phyloP scores from a whole-genome alignment of 208 protist genomes.

The Acanthamoeba rhysodes region DNA sequence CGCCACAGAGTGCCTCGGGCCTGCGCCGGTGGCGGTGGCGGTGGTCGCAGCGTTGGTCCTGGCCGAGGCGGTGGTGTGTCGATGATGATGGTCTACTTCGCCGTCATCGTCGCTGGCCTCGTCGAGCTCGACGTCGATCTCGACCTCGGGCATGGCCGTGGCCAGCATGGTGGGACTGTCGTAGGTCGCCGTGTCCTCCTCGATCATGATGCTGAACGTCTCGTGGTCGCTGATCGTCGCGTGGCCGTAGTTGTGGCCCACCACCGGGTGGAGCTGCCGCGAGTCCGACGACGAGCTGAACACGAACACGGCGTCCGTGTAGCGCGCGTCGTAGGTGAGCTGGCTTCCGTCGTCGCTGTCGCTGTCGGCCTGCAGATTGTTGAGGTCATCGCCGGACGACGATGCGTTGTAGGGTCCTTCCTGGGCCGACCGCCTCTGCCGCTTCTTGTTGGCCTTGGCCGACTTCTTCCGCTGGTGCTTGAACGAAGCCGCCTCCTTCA shows the following conservation, averaged over 20 bases:
- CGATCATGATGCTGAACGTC: constrained; percentile 40
- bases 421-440: not conserved
- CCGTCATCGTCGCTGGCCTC: not conserved
- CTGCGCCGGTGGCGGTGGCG: too few species aligned
- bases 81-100: not conserved
- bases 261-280: not conserved
- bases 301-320: not conserved
- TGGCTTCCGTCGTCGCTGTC: not conserved
- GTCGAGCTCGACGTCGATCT: constrained; percentile 5
- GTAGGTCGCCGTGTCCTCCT: constrained; percentile 19
- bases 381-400: not conserved
- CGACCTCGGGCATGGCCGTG: not conserved
- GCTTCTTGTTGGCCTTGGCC: not conserved
- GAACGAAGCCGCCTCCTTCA: not conserved
- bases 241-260: not conserved
- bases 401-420: not conserved
- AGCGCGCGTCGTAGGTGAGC: not conserved
- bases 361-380: not conserved
- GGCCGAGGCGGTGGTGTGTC: not conserved
- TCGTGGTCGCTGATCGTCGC: not conserved
- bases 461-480: not conserved
- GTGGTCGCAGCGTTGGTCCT: too few species aligned
- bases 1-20: too few species aligned
- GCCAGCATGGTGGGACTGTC: not conserved
- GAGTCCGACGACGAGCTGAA: not conserved